phyloP scores from a whole-genome alignment of 306 rosid genomes.

The Macrotyloma uniflorum region DNA sequence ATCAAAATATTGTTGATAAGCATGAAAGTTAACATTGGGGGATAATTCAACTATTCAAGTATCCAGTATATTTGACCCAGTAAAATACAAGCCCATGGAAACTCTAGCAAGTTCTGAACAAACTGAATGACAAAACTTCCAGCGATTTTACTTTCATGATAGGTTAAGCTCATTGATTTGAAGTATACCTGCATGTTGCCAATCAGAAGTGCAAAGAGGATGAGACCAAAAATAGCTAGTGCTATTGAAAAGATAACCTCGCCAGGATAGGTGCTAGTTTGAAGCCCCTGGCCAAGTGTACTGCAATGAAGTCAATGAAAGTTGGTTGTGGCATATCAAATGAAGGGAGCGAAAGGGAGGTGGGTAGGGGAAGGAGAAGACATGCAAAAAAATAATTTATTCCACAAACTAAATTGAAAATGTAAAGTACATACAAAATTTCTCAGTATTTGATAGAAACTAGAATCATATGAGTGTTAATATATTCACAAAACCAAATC shows the following conservation, averaged over 20 bases:
- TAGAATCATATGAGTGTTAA: background rate
- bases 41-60: conserved; percentile 5
- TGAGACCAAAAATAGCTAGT: conserved; percentile 86
- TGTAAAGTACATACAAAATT: background rate
- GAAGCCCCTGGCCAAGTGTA: conserved; percentile 98
- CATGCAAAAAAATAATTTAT: background rate
- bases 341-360: background rate
- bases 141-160: conserved; percentile 19
- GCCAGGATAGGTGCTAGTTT: conserved; percentile 87
- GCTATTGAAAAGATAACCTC: conserved; percentile 96
- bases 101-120: conserved; percentile 22
- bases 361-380: background rate
- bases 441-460: background rate
- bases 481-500: background rate
- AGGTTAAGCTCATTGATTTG: conserved; percentile 7
- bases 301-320: conserved; percentile 52
- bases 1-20: background rate
- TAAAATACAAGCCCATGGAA: conserved; percentile 14
- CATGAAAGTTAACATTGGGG: background rate
- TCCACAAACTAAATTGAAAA: conserved; percentile 3
- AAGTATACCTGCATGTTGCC: conserved; percentile 98
- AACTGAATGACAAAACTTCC: conserved; percentile 23
- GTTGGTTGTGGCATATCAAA: background rate
- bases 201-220: conserved; percentile 95
- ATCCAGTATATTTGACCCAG: conserved; percentile 17